phyloP scores from a whole-genome alignment of 179 eudicot genomes.

The Gypsophila paniculata region DNA sequence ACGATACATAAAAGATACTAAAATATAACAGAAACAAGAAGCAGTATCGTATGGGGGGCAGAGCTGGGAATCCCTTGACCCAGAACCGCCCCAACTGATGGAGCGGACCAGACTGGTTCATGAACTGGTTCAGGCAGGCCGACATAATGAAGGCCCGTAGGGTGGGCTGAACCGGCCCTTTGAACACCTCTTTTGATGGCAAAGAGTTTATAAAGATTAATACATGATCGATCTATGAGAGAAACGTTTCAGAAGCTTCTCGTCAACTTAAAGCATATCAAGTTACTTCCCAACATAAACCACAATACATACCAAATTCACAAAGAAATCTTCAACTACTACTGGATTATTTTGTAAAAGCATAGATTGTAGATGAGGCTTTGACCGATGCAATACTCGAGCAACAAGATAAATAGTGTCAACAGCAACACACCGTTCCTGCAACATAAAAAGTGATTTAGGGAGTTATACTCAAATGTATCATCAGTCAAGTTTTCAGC shows the following conservation, averaged over 20 bases:
- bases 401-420: slow-evolving; percentile 80
- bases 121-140: too few species aligned
- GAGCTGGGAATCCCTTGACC: too few species aligned
- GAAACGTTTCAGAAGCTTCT: background rate
- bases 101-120: too few species aligned
- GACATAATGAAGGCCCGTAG: too few species aligned
- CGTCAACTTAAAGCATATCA: background rate
- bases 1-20: slow-evolving; percentile 5
- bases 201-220: background rate
- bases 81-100: too few species aligned
- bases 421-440: slow-evolving; percentile 91
- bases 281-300: slow-evolving; percentile 14
- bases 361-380: slow-evolving; percentile 82
- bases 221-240: slow-evolving; percentile 9
- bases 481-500: background rate
- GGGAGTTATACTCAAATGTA: slow-evolving; percentile 8
- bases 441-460: slow-evolving; percentile 35
- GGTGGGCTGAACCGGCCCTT: too few species aligned
- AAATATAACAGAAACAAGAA: background rate
- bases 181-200: too few species aligned
- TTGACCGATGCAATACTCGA: slow-evolving; percentile 75
- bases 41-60: background rate
- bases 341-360: slow-evolving; percentile 70
- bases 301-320: slow-evolving; percentile 57
- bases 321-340: slow-evolving; percentile 79